phyloP scores from a whole-genome alignment of 345 rosid species.

The Schrenkiella parvula region DNA sequence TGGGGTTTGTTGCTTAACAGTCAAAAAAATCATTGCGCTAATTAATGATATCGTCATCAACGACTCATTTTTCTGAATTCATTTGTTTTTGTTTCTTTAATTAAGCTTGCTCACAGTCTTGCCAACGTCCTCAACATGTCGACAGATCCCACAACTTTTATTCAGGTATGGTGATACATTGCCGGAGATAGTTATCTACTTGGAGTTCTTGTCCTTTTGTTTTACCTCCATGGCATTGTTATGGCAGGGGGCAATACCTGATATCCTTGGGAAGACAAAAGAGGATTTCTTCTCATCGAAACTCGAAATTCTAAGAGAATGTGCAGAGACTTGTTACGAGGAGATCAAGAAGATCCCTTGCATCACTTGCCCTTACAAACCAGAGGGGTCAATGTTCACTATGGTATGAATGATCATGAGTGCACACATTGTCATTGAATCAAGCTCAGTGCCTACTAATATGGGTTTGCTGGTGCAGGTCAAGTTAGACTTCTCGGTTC shows the following conservation, averaged over 20 bases:
- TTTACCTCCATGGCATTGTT: background rate
- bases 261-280: constrained; percentile 38
- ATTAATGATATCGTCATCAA: too few relatives aligned
- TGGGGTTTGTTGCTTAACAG: constrained; percentile 29
- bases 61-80: background rate
- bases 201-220: background rate
- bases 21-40: too few relatives aligned
- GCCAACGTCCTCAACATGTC: constrained; percentile 23
- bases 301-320: constrained; percentile 20
- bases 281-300: constrained; percentile 39
- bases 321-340: constrained; percentile 33
- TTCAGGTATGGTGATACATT: constrained; percentile 38
- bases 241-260: constrained; percentile 24
- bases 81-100: background rate
- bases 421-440: background rate
- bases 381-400: constrained; percentile 45
- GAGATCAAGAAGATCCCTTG: constrained; percentile 43
- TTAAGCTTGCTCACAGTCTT: constrained; percentile 16
- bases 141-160: constrained; percentile 41
- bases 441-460: background rate
- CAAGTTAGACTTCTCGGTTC: constrained; percentile 31
- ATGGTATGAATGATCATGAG: constrained; percentile 32
- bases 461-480: constrained; percentile 30
- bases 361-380: constrained; percentile 42
- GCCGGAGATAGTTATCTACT: background rate